phyloP scores from a whole-genome alignment of 208 protist species.

The Novymonas esmeraldas region DNA sequence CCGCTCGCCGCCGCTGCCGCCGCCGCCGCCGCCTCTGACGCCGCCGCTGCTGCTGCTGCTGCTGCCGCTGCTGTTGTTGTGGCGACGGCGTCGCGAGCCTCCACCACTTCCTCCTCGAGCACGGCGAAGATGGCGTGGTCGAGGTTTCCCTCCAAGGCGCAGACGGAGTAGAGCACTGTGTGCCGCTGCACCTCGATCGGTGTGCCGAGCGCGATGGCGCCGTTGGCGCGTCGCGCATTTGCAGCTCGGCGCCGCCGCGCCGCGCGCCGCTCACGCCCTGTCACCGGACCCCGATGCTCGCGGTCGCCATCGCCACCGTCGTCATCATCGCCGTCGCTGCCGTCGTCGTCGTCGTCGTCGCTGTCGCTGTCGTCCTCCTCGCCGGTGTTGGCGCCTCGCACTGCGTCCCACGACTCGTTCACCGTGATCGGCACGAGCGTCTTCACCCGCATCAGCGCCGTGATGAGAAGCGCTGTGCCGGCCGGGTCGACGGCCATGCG shows the following conservation, averaged over 20 bases:
- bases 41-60: background rate
- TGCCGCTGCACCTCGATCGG: conserved; percentile 76
- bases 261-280: conserved; percentile 19
- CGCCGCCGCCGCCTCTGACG: conserved; percentile 6
- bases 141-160: conserved; percentile 69
- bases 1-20: conserved; percentile 10
- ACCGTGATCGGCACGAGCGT: conserved; percentile 61
- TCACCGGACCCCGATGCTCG: conserved; percentile 13
- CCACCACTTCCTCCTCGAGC: conserved; percentile 76
- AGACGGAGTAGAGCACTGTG: conserved; percentile 72
- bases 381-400: conserved; percentile 11
- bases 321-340: conserved; percentile 25
- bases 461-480: conserved; percentile 96
- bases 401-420: conserved; percentile 23
- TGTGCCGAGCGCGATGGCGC: conserved; percentile 59
- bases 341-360: conserved; percentile 19
- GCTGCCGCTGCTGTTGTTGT: conserved; percentile 8
- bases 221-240: conserved; percentile 30
- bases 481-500: conserved; percentile 95
- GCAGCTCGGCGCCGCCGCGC: conserved; percentile 24
- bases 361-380: conserved; percentile 29
- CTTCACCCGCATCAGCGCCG: conserved; percentile 77
- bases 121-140: conserved; percentile 67
- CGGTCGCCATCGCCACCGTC: conserved; percentile 15
- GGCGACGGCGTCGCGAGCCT: conserved; percentile 29